Evolutionary conservation across 164 flowering plant genomes (phyloP), one percentile per base, ranked within the genome.

Genomic region (Magnolia sinica): DNA sequence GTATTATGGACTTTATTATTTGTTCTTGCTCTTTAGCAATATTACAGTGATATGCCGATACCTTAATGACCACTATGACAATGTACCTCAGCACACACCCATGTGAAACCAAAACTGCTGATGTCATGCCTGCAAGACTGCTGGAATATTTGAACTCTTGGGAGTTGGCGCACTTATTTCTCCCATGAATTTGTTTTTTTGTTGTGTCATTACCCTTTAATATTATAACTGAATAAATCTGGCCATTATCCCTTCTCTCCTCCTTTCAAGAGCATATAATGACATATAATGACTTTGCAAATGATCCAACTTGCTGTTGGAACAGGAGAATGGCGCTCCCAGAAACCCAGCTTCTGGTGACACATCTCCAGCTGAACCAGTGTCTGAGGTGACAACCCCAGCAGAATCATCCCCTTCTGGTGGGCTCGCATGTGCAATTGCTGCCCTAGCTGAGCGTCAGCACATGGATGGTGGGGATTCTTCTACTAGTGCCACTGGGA

Each of bases 371-470:
- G 45, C 55, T 49, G 58, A n/a, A 10, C 3, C 58, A 49, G 76
- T 75, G 50, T 78, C 87, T 73, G 77, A 84, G 29, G 74, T 79
- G 1, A 74, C 72, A 59, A 82, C 74, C 31, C 81, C 83, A 7
- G 86, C 80, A 61, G 76, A 95, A 70, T 86, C 98, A 50, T 87
- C 94, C 23, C 95, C 97, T 66, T 87, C 97, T 61, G 90, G 95
- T 65, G 97, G 97, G 70, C 92, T 93, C 73, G 98, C 98, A 31
- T 91, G 98, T 80, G 96, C 98, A 29, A 87, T 95, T 77, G 96
- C 98, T 64, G 87, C 97, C 55, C 87, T 95, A 16, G 97, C 96
- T 14, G 97, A 92, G 83, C 91, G 89, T 64, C 98, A 92, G 85
- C 93, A 87, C 74, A 79, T 72, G 58, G 84, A 80, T 74, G 58